Evolutionary conservation across 208 protist genomes (phyloP).

Genomic region (Crithidia thermophila): DNA sequence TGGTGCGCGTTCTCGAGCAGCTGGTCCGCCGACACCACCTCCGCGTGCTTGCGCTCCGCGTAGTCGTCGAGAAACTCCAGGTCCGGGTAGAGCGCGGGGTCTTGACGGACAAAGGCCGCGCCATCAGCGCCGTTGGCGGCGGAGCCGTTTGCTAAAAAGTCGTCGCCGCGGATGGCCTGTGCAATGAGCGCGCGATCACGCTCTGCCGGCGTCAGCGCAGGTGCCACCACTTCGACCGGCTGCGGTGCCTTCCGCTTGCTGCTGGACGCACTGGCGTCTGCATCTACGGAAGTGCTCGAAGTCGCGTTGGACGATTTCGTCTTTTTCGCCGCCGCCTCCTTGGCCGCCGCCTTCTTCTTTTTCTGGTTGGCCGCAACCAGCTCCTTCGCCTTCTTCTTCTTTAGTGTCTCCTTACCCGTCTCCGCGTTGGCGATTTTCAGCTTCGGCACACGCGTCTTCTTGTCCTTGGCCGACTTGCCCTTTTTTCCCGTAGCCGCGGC

Average conservation of each 20-base stretch:
- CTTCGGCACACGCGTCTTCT: constrained; percentile 49
- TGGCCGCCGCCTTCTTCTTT: constrained; percentile 28
- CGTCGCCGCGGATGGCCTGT: constrained; percentile 60
- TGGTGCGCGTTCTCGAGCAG: constrained; percentile 67
- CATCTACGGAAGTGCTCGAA: not conserved
- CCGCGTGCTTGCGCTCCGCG: constrained; percentile 65
- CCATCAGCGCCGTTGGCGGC: not conserved
- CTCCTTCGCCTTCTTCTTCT: constrained; percentile 53
- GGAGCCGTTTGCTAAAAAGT: constrained; percentile 8
- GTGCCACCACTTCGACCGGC: not conserved
- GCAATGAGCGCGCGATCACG: constrained; percentile 50
- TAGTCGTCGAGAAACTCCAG: constrained; percentile 75
- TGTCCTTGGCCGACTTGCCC: constrained; percentile 8
- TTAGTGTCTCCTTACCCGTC: constrained; percentile 59
- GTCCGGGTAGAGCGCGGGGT: constrained; percentile 49
- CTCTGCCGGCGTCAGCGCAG: constrained; percentile 16
- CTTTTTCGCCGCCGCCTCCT: constrained; percentile 6
- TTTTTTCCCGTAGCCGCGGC: not conserved
- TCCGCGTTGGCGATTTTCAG: constrained; percentile 41
- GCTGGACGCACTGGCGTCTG: not conserved
- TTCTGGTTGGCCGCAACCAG: constrained; percentile 34
- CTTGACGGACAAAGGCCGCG: constrained; percentile 19
- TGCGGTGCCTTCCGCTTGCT: not conserved
- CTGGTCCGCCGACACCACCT: constrained; percentile 59
- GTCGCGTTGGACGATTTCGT: not conserved